Evolutionary conservation across 495 filamentous ascomycete species (phyloP).

Genomic region (Penicillium maclennaniae): DNA sequence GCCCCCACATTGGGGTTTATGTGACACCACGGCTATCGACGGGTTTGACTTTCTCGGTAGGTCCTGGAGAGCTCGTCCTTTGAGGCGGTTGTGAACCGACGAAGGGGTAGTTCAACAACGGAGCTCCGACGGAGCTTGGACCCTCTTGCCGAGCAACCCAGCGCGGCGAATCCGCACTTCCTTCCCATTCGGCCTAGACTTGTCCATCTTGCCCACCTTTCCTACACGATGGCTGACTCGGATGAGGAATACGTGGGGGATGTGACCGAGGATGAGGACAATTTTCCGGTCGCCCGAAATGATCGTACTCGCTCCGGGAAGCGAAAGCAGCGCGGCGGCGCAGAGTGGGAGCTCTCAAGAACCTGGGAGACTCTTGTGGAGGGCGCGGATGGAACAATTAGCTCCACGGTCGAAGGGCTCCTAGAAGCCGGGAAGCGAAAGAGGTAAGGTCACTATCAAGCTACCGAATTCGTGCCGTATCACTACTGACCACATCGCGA

Average conservation of each 20-base stretch:
- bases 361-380: constrained; percentile 67
- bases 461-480: neutral
- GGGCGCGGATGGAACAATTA: constrained; percentile 71
- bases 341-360: constrained; percentile 53
- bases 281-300: constrained; percentile 50
- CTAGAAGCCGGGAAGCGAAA: constrained; percentile 71
- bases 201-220: neutral
- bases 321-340: constrained; percentile 54
- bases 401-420: constrained; percentile 61
- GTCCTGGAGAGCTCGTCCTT: neutral
- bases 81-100: neutral
- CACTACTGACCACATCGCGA: constrained; percentile 10
- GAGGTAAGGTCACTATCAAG: constrained; percentile 46
- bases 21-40: constrained; percentile 26
- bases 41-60: constrained; percentile 3
- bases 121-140: constrained; percentile 55
- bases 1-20: constrained; percentile 37
- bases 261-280: constrained; percentile 80
- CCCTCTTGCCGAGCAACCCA: constrained; percentile 60
- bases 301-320: constrained; percentile 37
- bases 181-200: neutral
- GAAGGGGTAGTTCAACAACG: constrained; percentile 10
- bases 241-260: constrained; percentile 81
- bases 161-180: constrained; percentile 17
- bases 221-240: constrained; percentile 47